phyloP scores from a whole-genome alignment of 2,329 filamentous ascomycete species.

The Neofusicoccum sp. region DNA sequence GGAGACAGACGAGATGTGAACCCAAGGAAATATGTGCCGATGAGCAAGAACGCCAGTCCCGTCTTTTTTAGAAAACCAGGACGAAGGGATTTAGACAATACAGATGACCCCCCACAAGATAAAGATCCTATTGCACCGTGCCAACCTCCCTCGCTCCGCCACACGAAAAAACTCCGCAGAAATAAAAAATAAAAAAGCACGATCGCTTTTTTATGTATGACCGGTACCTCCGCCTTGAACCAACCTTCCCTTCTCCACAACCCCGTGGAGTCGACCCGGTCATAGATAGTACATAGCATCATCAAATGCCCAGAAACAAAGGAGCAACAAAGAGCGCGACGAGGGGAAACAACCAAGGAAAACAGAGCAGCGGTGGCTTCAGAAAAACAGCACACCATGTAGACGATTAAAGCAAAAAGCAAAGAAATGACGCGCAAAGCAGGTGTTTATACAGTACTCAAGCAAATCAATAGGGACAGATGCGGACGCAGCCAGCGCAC shows the following conservation, averaged over 20 bases:
- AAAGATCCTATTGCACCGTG: not conserved
- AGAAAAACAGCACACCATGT: constrained; percentile 15
- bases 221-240: constrained; percentile 11
- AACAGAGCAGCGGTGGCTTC: constrained; percentile 10
- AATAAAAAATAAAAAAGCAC: not conserved
- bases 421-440: not conserved
- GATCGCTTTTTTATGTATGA: constrained; percentile 11
- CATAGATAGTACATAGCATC: constrained; percentile 16
- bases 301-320: constrained; percentile 3
- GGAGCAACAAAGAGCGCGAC: not conserved
- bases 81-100: not conserved
- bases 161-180: constrained; percentile 9
- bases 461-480: not conserved
- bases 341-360: not conserved
- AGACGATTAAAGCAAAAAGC: not conserved
- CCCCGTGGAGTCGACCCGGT: constrained; percentile 12
- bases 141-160: not conserved
- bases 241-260: constrained; percentile 6
- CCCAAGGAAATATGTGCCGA: not conserved
- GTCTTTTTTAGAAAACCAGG: constrained; percentile 4
- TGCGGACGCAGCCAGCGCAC: not conserved
- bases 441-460: constrained; percentile 4
- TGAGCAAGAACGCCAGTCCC: constrained; percentile 5
- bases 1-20: not conserved
- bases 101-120: not conserved